These are phyloP conservation scores for Podosphaera fusca DNA, from an alignment of 2,329 filamentous ascomycete species.

Conservation along the genomic window DNA sequence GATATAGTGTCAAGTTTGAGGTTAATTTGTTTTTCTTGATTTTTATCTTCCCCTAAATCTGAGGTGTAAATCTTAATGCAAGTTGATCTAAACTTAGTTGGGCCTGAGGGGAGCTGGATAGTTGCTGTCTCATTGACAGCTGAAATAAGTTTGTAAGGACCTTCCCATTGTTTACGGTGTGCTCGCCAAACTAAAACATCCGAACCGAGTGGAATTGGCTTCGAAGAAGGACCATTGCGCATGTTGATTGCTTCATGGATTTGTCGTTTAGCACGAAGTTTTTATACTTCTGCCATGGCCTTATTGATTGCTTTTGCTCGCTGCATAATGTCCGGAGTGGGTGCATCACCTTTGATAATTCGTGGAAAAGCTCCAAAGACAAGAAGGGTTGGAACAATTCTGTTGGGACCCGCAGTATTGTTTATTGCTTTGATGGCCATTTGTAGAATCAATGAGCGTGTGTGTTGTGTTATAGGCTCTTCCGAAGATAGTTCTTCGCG, in stretches of 20 bases:
- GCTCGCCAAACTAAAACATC: slow-evolving; percentile 2
- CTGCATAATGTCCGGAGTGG: neutral
- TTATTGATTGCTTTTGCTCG: slow-evolving; percentile 2
- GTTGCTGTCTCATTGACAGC: neutral
- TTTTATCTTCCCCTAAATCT: neutral
- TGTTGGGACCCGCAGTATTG: neutral
- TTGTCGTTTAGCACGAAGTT: slow-evolving; percentile 1
- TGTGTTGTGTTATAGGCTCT: too few species aligned
- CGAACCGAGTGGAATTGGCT: neutral
- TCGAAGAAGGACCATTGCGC: slow-evolving; percentile 1
- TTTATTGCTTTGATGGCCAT: slow-evolving; percentile 1
- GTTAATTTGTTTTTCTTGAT: neutral
- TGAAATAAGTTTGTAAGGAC: neutral
- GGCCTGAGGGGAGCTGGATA: neutral
- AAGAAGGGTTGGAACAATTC: neutral
- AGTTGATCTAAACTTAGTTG: neutral
- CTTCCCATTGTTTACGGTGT: neutral
- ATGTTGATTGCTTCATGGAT: slow-evolving; percentile 1
- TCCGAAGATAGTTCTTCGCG: too few species aligned
- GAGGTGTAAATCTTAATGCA: neutral
- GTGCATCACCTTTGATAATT: neutral
- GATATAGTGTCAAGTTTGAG: too few species aligned
- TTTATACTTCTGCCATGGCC: slow-evolving; percentile 4
- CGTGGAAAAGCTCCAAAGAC: neutral
- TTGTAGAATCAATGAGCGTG: neutral